phyloP scores from a whole-genome alignment of 257 asterid species.

The Vinca minor region DNA sequence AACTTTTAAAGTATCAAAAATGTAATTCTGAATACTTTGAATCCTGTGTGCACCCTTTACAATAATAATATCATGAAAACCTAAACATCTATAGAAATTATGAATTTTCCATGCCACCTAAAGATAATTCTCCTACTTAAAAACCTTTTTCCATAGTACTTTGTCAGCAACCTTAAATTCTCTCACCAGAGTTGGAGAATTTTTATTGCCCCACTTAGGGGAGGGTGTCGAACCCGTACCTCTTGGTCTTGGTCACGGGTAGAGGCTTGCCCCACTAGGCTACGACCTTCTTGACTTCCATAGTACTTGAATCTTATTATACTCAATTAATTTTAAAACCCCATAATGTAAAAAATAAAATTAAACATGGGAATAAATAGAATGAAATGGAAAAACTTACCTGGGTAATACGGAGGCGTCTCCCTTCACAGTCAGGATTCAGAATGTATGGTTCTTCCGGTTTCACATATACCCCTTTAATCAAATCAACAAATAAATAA shows the following conservation, averaged over 20 bases:
- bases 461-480: background rate
- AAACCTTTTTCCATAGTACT: too few relatives aligned
- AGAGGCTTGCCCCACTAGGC: too few relatives aligned
- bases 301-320: background rate
- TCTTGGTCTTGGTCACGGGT: too few relatives aligned
- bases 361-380: background rate
- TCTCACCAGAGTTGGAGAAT: too few relatives aligned
- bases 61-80: background rate
- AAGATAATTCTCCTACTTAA: background rate
- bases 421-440: background rate
- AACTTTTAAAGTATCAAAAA: background rate
- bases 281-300: too few relatives aligned
- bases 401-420: slow-evolving; percentile 7
- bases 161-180: too few relatives aligned
- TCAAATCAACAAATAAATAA: background rate
- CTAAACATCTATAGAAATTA: background rate
- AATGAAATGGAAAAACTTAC: background rate
- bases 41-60: too few relatives aligned
- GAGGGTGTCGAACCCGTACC: too few relatives aligned
- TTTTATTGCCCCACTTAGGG: too few relatives aligned
- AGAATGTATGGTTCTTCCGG: background rate
- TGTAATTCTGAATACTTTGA: too few relatives aligned
- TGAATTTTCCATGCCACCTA: background rate
- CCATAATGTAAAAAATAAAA: background rate
- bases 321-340: too few relatives aligned